Conservation (phyloP, 176 grass and related monocot genomes). For the Aechmea fasciata region DNA sequence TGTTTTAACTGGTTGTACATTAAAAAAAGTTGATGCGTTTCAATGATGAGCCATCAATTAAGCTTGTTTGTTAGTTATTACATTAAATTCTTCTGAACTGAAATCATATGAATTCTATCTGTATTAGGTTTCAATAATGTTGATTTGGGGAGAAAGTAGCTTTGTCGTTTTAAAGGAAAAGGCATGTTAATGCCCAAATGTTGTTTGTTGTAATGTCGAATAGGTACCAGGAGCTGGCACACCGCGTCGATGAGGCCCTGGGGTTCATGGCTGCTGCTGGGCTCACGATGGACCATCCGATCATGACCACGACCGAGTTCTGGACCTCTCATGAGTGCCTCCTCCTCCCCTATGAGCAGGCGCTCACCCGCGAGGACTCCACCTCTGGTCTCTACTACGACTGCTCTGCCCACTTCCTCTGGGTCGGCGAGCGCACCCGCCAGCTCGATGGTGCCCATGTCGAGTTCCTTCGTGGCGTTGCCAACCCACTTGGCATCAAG, state of each 20-base stretch:
- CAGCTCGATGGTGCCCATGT: slow-evolving; percentile 91
- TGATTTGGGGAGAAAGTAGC: not conserved
- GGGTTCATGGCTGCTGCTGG: slow-evolving; percentile 91
- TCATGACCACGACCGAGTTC: slow-evolving; percentile 84
- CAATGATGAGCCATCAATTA: not conserved
- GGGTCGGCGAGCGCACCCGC: slow-evolving; percentile 83
- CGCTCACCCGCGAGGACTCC: slow-evolving; percentile 78
- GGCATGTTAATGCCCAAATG: not conserved
- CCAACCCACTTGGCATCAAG: slow-evolving; percentile 92
- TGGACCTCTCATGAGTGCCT: slow-evolving; percentile 96
- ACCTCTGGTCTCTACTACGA: slow-evolving; percentile 70
- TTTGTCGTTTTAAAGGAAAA: not conserved
- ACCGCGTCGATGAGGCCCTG: slow-evolving; percentile 74
- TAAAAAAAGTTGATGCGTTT: no score
- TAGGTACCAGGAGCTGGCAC: slow-evolving; percentile 88
- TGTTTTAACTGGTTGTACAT: no score
- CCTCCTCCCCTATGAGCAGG: slow-evolving; percentile 80
- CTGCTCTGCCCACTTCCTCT: slow-evolving; percentile 88
- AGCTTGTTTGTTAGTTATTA: slow-evolving; percentile 7
- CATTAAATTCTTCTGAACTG: not conserved
- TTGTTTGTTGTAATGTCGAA: slow-evolving; percentile 22
- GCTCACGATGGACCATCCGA: slow-evolving; percentile 69
- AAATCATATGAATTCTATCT: not conserved
- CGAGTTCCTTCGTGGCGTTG: slow-evolving; percentile 74
- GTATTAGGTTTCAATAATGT: not conserved